These are phyloP conservation scores for Fraxinus floribunda DNA, from an alignment of 305 asterid genomes.

Conservation along the genomic window DNA sequence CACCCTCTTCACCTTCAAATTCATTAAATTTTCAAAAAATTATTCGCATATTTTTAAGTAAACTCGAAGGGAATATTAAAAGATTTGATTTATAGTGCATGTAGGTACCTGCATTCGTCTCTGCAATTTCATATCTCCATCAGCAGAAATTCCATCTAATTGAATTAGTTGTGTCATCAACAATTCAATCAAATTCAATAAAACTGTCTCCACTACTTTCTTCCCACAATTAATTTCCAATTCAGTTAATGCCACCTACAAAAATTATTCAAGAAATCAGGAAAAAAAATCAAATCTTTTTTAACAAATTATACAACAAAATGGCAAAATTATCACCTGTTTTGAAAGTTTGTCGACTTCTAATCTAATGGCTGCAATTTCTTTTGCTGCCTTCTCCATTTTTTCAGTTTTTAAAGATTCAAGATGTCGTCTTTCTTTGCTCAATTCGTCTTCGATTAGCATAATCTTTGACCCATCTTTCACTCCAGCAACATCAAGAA, in stretches of 20 bases:
- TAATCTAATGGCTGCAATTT: slow-evolving; percentile 53
- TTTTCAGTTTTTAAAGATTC: slow-evolving; percentile 49
- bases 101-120: slow-evolving; percentile 78
- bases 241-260: slow-evolving; percentile 70
- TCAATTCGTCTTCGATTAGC: slow-evolving; percentile 59
- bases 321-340: slow-evolving; percentile 43
- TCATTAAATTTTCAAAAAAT: not conserved
- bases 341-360: slow-evolving; percentile 76
- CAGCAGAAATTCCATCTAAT: slow-evolving; percentile 77
- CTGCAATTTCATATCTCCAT: slow-evolving; percentile 80
- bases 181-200: slow-evolving; percentile 64
- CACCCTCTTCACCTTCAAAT: slow-evolving; percentile 82
- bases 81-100: not conserved
- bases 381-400: slow-evolving; percentile 61
- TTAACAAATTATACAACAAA: not conserved
- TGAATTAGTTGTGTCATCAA: slow-evolving; percentile 82
- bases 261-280: slow-evolving; percentile 10
- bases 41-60: not conserved
- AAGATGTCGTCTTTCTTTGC: slow-evolving; percentile 45
- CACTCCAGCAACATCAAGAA: slow-evolving; percentile 71
- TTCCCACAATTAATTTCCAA: slow-evolving; percentile 69
- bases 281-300: not conserved
- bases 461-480: slow-evolving; percentile 65
- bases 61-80: not conserved
- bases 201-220: slow-evolving; percentile 60